These are phyloP conservation scores for Mortierella sp. DNA, from an alignment of 371 early-diverging fungal species.

Conservation along the genomic window DNA sequence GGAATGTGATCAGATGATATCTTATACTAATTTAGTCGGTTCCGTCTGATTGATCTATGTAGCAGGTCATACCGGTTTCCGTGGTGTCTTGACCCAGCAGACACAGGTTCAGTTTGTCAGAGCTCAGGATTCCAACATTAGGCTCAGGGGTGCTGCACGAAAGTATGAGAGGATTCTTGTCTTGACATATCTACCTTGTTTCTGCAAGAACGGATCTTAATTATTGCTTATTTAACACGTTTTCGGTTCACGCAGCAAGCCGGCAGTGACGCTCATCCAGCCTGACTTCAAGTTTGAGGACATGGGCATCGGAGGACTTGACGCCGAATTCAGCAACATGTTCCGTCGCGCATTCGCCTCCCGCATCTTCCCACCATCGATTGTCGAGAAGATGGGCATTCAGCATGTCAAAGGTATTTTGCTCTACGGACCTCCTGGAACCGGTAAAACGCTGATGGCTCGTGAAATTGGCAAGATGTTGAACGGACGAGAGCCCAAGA, in stretches of 20 bases:
- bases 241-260: constrained; percentile 47
- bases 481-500: constrained; percentile 96
- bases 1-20: too few species aligned
- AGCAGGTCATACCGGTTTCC: constrained; percentile 29
- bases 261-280: constrained; percentile 80
- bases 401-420: constrained; percentile 97
- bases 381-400: constrained; percentile 97
- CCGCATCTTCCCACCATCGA: constrained; percentile 96
- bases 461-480: constrained; percentile 99
- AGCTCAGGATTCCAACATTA: constrained; percentile 77
- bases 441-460: constrained; percentile 99
- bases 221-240: not conserved
- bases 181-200: too few species aligned
- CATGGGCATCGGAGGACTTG: constrained; percentile 99
- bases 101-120: constrained; percentile 79
- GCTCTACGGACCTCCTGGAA: constrained; percentile 97
- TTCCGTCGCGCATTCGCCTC: constrained; percentile 99
- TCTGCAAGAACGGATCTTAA: too few species aligned
- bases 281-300: constrained; percentile 99
- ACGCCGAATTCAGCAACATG: constrained; percentile 96
- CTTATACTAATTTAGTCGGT: not conserved
- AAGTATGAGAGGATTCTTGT: constrained; percentile 61
- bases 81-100: constrained; percentile 82
- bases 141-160: constrained; percentile 75
- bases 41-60: not conserved